phyloP scores from a whole-genome alignment of 257 asterid species.

The Fraxinus pennsylvanica region DNA sequence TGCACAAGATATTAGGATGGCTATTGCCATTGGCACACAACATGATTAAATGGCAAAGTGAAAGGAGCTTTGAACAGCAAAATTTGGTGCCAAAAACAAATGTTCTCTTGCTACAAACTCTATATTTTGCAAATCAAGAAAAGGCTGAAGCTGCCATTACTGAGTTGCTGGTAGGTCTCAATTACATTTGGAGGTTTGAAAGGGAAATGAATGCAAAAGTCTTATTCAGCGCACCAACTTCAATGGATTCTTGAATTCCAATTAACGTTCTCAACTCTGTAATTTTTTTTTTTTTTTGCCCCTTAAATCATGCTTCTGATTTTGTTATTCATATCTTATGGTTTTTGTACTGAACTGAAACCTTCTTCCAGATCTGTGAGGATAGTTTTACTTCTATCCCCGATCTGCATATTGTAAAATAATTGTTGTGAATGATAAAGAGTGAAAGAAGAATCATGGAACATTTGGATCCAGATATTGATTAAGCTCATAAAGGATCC shows the following conservation, averaged over 20 bases:
- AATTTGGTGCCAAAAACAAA: constrained; percentile 59
- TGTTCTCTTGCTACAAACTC: constrained; percentile 68
- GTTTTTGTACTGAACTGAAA: constrained; percentile 25
- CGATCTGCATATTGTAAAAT: constrained; percentile 51
- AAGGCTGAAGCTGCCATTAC: constrained; percentile 98
- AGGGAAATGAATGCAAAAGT: constrained; percentile 91
- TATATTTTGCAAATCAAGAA: constrained; percentile 74
- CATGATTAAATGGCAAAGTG: constrained; percentile 97
- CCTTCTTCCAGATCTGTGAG: constrained; percentile 45
- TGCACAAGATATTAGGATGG: constrained; percentile 84
- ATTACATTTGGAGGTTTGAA: constrained; percentile 95
- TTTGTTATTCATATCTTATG: constrained; percentile 26
- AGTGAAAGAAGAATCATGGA: constrained; percentile 32
- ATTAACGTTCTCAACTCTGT: neutral
- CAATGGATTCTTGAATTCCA: constrained; percentile 42
- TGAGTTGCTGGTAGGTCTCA: constrained; percentile 88
- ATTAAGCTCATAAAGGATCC: constrained; percentile 5
- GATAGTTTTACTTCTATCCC: constrained; percentile 43
- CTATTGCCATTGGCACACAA: constrained; percentile 88
- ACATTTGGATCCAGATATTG: constrained; percentile 49
- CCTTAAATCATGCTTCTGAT: constrained; percentile 12
- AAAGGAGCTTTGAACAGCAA: constrained; percentile 92
- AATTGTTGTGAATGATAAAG: constrained; percentile 48
- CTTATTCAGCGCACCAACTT: constrained; percentile 56
- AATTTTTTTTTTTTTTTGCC: neutral